Conservation (phyloP, 1,284 basidiomycete species). For the Heterobasidion occidentale region DNA sequence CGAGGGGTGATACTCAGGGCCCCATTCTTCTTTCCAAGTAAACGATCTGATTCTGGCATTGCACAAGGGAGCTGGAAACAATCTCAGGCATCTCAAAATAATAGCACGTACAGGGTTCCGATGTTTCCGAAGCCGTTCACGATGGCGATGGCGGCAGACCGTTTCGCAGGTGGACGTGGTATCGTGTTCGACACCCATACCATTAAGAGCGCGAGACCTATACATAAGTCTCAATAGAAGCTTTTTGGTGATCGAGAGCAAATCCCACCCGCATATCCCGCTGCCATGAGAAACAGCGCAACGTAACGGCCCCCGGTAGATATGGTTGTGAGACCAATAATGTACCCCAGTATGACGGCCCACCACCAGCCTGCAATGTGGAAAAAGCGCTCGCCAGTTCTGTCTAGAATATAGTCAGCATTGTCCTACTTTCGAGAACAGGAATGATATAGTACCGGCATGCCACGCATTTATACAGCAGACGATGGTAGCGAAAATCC, state of each 20-base stretch:
- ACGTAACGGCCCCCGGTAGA: slow-evolving; percentile 51
- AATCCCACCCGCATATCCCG: background rate
- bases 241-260: too few relatives aligned
- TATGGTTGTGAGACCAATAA: slow-evolving; percentile 51
- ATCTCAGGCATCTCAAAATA: background rate
- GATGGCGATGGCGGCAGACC: slow-evolving; percentile 38
- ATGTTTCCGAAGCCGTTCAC: slow-evolving; percentile 34
- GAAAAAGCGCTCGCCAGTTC: slow-evolving; percentile 60
- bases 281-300: slow-evolving; percentile 16
- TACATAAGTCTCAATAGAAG: background rate
- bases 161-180: slow-evolving; percentile 55
- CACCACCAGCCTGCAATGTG: slow-evolving; percentile 56
- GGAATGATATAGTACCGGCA: slow-evolving; percentile 32
- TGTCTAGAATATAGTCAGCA: slow-evolving; percentile 26
- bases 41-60: slow-evolving; percentile 26
- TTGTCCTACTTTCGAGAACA: background rate
- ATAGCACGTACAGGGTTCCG: slow-evolving; percentile 26
- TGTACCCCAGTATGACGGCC: slow-evolving; percentile 54
- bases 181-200: slow-evolving; percentile 61
- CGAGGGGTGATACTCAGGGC: slow-evolving; percentile 28
- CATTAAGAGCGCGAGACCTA: slow-evolving; percentile 50
- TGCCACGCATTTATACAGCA: slow-evolving; percentile 60
- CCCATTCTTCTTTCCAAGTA: slow-evolving; percentile 30
- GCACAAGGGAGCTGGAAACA: background rate
- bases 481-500: slow-evolving; percentile 48